Evolutionary conservation across 2,329 filamentous ascomycete genomes (phyloP).

Genomic region (Fusarium foetens): DNA sequence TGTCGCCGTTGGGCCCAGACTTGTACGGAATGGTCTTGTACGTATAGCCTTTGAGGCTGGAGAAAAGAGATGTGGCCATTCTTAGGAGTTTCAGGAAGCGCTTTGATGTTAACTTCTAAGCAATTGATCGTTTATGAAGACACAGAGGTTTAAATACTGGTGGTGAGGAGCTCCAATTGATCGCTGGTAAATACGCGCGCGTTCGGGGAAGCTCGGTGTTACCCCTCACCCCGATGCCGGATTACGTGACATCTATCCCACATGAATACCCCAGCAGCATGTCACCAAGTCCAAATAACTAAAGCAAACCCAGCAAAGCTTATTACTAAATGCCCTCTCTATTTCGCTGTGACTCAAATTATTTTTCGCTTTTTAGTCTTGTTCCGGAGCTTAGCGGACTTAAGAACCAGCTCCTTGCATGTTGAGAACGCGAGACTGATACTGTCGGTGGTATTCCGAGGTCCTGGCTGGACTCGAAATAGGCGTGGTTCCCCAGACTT

Average conservation of each 20-base stretch:
- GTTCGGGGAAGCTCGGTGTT: conserved; percentile 2
- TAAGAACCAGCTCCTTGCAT: neutral
- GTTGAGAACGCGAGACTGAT: neutral
- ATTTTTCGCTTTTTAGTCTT: neutral
- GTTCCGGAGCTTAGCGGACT: neutral
- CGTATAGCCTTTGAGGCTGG: conserved; percentile 23
- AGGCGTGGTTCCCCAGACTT: too few species aligned
- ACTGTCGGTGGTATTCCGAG: neutral
- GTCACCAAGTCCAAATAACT: neutral
- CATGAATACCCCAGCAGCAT: neutral
- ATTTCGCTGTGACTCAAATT: neutral
- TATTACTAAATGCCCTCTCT: too few species aligned
- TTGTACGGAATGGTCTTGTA: conserved; percentile 32
- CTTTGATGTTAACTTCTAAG: rapidly evolving
- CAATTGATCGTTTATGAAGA: neutral
- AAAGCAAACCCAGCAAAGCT: neutral
- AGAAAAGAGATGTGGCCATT: conserved; percentile 10
- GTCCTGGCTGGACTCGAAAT: neutral
- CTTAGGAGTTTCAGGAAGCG: rapidly evolving
- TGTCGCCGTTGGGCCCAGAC: conserved; percentile 12
- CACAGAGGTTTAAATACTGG: neutral
- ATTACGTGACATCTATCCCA: neutral
- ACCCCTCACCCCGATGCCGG: neutral
- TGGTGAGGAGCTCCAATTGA: neutral
- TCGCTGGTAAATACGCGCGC: neutral